A percentile compares a stretch with the other conserved stretches of the same genome.
Evolutionary conservation across 371 early-diverging fungal species (phyloP).

Genomic region (Synchytrium microbalum): DNA sequence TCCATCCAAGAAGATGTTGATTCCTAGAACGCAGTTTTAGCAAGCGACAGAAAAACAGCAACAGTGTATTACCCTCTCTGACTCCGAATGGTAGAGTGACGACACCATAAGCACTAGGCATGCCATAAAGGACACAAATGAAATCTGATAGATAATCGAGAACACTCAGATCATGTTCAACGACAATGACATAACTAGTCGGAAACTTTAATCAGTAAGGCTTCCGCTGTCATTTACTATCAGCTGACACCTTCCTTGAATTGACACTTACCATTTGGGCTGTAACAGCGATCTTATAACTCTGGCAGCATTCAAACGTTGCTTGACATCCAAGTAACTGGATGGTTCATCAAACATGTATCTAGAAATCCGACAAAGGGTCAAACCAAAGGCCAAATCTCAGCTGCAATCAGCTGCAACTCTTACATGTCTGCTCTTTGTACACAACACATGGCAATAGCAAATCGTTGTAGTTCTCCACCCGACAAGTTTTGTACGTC

Average conservation of each 20-base stretch:
- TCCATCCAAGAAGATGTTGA: constrained; percentile 99
- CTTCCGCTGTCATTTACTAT: background rate
- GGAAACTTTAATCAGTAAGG: background rate
- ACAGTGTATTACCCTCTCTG: constrained; percentile 73
- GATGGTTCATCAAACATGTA: constrained; percentile 99
- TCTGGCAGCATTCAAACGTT: constrained; percentile 95
- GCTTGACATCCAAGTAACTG: constrained; percentile 98
- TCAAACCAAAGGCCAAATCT: constrained; percentile 2
- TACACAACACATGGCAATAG: constrained; percentile 86
- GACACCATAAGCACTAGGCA: constrained; percentile 98
- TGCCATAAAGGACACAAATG: constrained; percentile 98
- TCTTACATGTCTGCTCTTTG: constrained; percentile 81
- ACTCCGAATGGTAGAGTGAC: constrained; percentile 98
- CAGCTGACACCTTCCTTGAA: background rate
- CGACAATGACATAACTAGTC: constrained; percentile 88
- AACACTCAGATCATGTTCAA: constrained; percentile 99
- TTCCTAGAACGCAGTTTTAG: constrained; percentile 27
- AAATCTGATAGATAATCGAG: constrained; percentile 99
- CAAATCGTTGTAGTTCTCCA: constrained; percentile 99
- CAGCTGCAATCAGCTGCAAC: background rate
- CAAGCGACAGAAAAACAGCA: background rate
- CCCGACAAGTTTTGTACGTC: constrained; percentile 92
- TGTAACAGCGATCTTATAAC: constrained; percentile 85
- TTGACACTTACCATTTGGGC: constrained; percentile 41
- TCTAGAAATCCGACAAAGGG: constrained; percentile 26